Evolutionary conservation across 1,284 basidiomycete genomes (phyloP), one percentile per base, ranked within the genome.

Genomic region (Psilocybe mexicana): DNA sequence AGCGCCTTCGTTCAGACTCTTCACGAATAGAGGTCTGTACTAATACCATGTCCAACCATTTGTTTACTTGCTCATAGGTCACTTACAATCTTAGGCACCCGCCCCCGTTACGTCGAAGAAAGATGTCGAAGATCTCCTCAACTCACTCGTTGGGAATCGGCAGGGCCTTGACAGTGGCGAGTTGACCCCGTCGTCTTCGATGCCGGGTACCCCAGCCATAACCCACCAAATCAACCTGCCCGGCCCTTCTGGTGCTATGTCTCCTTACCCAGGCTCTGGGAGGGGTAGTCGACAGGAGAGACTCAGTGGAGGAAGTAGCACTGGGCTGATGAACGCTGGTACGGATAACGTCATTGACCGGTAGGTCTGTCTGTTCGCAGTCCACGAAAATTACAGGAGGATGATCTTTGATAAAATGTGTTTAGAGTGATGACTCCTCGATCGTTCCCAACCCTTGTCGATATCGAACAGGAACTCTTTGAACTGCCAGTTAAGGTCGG

Each of bases 381-480:
- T 24, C 14, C 43, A 40, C 14, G 38, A n/a, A 18, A 40, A 40
- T 40, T 40, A 40, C n/a, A n/a, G 12, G 38, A 54, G 28, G 35
- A 3, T 58, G 35, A 28, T 26, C 38, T 54, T 14, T 38, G 18
- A 18, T 18, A 18, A 18, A 12, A 52, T 40, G 38, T 47, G 26
- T 63, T 2, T 55, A 90, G 88, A 57, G 76, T 78, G 52, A 77
- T 90, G 67, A 86, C 84, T 3, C 85, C 89, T 11, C 80, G 86
- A 44, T 77, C 81, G 38, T 75, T 86, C 38, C 82, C 85, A n/a
- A 91, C 94, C 68, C 79, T 93, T 40, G 84, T 96, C 58, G 92
- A 96, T 65, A 83, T 93, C 11, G 91, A 93, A 62, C 87, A 93
- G 64, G 94, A 96, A 68, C 76, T 96, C 10, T 96, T 93, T 66